Conservation (phyloP, 441 rosid species). For the Pelargonium cotyledonis region DNA sequence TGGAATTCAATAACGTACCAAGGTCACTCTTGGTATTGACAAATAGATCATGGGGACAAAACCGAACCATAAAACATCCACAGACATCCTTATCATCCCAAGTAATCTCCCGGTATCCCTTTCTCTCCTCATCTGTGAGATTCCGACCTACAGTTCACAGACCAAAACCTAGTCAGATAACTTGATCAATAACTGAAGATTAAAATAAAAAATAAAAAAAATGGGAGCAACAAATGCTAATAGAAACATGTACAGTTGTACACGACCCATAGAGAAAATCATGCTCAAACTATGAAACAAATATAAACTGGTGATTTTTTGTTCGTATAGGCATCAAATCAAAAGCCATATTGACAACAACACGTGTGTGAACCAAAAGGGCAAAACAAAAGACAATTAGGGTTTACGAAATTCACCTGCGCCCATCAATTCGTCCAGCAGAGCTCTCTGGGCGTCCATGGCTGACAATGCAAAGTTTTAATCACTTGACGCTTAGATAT, state of each 20-base stretch:
- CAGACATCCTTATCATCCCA: conserved; percentile 99
- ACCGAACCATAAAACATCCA: conserved; percentile 85
- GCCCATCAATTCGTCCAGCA: conserved; percentile 97
- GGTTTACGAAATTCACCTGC: conserved; percentile 42
- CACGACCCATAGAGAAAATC: too few species aligned
- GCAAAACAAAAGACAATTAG: background rate
- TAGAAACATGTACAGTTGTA: background rate
- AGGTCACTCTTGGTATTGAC: conserved; percentile 97
- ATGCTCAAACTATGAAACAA: too few species aligned
- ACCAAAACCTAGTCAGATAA: background rate
- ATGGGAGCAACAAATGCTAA: background rate
- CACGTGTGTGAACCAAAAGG: background rate
- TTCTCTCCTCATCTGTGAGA: conserved; percentile 84
- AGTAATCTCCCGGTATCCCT: conserved; percentile 65
- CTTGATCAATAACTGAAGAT: background rate
- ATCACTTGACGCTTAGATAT: background rate
- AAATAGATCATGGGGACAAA: conserved; percentile 97
- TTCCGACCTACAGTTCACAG: conserved; percentile 51
- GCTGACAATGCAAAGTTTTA: conserved; percentile 11
- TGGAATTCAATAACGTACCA: conserved; percentile 38
- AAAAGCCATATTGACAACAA: background rate
- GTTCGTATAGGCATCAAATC: background rate
- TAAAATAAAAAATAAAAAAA: background rate
- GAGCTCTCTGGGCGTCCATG: conserved; percentile 96
- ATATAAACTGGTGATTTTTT: too few species aligned